Conservation (phyloP, 23 red algal species). For the Gracilaria domingensis region DNA sequence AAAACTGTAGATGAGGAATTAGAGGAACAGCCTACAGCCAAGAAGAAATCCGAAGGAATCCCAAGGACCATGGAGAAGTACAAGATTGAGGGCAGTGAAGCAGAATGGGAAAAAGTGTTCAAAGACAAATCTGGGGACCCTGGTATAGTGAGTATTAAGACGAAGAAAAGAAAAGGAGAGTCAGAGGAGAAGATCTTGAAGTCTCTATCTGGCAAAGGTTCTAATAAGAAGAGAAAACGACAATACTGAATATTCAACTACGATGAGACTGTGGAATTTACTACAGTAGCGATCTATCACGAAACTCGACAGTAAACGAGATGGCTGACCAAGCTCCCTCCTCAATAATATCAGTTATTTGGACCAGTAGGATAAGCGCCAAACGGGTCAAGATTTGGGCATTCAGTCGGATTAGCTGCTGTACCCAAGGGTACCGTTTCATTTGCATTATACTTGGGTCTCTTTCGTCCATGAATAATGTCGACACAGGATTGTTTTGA, state of each 20-base stretch:
- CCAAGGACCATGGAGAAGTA: constrained; percentile 24
- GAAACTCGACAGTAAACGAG: neutral
- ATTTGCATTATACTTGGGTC: no score
- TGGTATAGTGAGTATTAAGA: constrained; percentile 61
- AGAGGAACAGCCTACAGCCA: constrained; percentile 7
- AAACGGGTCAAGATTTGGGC: neutral
- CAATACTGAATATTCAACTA: neutral
- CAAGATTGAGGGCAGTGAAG: constrained; percentile 55
- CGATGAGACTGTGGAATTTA: neutral
- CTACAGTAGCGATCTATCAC: neutral
- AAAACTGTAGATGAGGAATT: constrained; percentile 32
- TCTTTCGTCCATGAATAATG: no score
- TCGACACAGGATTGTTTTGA: no score
- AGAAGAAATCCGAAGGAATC: constrained; percentile 6
- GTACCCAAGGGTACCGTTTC: no score
- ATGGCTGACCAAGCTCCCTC: neutral
- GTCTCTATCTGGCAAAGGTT: neutral
- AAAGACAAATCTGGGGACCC: neutral
- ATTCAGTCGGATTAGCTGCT: no score
- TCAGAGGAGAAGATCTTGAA: neutral
- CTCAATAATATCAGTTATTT: neutral
- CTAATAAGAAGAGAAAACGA: constrained; percentile 46
- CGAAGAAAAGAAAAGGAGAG: constrained; percentile 26
- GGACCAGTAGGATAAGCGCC: neutral
- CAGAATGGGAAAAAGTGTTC: constrained; percentile 36